phyloP scores from a whole-genome alignment of 1,284 basidiomycete species.

The Neolentinus lepideus region DNA sequence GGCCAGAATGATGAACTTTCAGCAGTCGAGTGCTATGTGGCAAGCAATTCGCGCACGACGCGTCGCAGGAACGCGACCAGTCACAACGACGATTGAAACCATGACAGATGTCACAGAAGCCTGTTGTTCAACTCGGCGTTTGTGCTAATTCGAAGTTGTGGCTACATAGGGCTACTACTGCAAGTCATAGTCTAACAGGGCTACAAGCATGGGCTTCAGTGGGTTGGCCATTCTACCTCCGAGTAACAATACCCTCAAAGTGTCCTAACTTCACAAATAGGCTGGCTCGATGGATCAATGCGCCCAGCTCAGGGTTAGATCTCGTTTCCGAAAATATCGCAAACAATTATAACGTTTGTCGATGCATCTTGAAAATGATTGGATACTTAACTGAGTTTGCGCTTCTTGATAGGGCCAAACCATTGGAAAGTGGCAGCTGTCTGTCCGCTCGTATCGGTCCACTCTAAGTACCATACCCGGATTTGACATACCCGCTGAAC shows the following conservation, averaged over 20 bases:
- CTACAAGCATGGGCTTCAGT: conserved; percentile 46
- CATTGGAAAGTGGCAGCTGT: conserved; percentile 59
- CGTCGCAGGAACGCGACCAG: background rate
- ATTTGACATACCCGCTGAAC: conserved; percentile 44
- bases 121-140: no score
- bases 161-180: no score
- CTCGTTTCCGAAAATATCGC: conserved; percentile 61
- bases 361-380: background rate
- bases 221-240: conserved; percentile 31
- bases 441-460: conserved; percentile 66
- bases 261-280: conserved; percentile 25
- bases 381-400: conserved; percentile 3
- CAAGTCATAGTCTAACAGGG: no score
- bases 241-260: background rate
- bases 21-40: conserved; percentile 11
- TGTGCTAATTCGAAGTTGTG: no score
- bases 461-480: conserved; percentile 47
- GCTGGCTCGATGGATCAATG: conserved; percentile 73
- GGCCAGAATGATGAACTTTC: conserved; percentile 9
- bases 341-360: conserved; percentile 60
- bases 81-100: background rate
- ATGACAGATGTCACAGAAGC: background rate
- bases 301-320: conserved; percentile 60
- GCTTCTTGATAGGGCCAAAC: conserved; percentile 42
- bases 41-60: conserved; percentile 4